phyloP scores from a whole-genome alignment of 257 asterid genomes.

The Catharanthus roseus region DNA sequence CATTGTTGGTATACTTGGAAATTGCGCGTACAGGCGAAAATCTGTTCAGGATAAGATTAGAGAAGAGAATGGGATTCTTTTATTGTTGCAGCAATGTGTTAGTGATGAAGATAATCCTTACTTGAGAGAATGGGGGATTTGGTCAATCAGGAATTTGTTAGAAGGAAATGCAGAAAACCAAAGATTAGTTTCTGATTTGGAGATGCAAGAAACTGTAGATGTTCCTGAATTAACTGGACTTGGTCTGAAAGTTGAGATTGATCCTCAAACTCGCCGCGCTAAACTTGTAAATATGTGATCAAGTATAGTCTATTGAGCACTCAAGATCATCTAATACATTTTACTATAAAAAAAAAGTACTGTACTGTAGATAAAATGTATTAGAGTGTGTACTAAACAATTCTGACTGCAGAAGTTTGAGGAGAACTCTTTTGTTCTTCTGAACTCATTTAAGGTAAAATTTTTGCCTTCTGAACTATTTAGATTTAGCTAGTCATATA shows the following conservation, averaged over 20 bases:
- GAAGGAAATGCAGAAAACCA: constrained; percentile 78
- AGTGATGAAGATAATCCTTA: constrained; percentile 81
- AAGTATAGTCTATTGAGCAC: too few relatives aligned
- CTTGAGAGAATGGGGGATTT: constrained; percentile 93
- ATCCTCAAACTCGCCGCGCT: constrained; percentile 62
- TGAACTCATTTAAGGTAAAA: not conserved
- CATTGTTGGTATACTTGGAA: constrained; percentile 63
- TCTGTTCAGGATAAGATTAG: constrained; percentile 67
- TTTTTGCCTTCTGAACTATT: too few relatives aligned
- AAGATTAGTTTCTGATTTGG: constrained; percentile 43
- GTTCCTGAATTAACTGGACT: constrained; percentile 56
- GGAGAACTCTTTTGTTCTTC: not conserved
- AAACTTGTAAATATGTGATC: constrained; percentile 57
- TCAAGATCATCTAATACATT: too few relatives aligned
- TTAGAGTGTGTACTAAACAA: too few relatives aligned
- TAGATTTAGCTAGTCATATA: too few relatives aligned
- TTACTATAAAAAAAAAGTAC: too few relatives aligned
- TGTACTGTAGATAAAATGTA: too few relatives aligned
- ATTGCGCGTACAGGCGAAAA: constrained; percentile 55
- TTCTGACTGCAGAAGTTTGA: too few relatives aligned
- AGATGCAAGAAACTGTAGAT: constrained; percentile 63
- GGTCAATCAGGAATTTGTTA: constrained; percentile 58
- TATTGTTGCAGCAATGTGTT: constrained; percentile 70
- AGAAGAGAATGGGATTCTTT: constrained; percentile 52
- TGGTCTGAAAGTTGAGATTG: constrained; percentile 74